A percentile compares a stretch with the other conserved stretches of the same genome.
phyloP scores from a whole-genome alignment of 345 rosid species.

The Punica granatum region DNA sequence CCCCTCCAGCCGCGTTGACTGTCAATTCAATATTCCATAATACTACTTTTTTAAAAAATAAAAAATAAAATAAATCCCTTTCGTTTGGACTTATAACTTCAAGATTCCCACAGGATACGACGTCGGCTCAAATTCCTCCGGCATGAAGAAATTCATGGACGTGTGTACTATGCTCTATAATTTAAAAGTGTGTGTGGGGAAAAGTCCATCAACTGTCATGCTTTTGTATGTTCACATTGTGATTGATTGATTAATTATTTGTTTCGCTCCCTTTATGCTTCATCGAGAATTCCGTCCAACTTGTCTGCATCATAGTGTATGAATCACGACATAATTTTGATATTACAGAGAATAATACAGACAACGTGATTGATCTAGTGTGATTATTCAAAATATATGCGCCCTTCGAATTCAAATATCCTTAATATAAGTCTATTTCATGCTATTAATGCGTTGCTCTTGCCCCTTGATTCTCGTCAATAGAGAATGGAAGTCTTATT shows the following conservation, averaged over 20 bases:
- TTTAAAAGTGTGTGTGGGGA: background rate
- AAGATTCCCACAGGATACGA: background rate
- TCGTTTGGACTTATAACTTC: no score
- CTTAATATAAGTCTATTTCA: no score
- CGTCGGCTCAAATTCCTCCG: background rate
- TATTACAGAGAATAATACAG: no score
- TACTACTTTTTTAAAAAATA: no score
- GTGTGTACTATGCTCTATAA: background rate
- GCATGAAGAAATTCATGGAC: background rate
- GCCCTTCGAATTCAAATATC: no score
- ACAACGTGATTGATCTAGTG: no score
- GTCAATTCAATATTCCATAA: background rate
- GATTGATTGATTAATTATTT: background rate
- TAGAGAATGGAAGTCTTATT: no score
- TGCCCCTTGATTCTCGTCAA: no score
- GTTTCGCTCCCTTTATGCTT: background rate
- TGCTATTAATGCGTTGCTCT: no score
- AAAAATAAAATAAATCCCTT: background rate
- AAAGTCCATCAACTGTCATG: background rate
- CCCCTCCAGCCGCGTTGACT: background rate
- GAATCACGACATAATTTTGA: background rate
- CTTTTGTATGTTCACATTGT: background rate
- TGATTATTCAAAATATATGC: no score
- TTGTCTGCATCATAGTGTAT: background rate
- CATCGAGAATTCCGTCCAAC: background rate